These are phyloP conservation scores for Solanum piurae DNA, from an alignment of 257 asterid genomes.

Conservation along the genomic window DNA sequence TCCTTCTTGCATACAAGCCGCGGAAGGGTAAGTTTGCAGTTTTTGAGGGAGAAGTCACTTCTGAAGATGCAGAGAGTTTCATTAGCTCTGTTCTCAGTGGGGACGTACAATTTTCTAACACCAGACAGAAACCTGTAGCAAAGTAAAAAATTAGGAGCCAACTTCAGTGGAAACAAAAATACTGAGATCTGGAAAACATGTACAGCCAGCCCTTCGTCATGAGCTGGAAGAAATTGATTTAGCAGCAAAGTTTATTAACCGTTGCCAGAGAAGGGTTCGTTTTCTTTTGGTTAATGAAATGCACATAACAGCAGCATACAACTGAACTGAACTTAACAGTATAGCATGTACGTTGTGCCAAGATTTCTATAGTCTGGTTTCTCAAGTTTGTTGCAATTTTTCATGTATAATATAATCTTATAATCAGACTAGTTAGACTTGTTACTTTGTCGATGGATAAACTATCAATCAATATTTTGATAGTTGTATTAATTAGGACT, in stretches of 20 bases:
- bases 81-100: conserved; percentile 64
- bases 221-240: not conserved
- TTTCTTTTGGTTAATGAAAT: not conserved
- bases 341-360: not conserved
- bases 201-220: not conserved
- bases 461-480: not conserved
- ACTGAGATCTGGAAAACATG: not conserved
- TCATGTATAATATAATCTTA: not conserved
- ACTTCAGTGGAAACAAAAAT: not conserved
- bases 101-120: conserved; percentile 57
- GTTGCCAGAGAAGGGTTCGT: not conserved
- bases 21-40: conserved; percentile 62
- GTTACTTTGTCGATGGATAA: not conserved
- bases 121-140: conserved; percentile 44
- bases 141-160: conserved; percentile 8
- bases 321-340: not conserved
- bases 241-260: not conserved
- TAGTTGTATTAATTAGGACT: not conserved
- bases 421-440: not conserved
- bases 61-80: conserved; percentile 58
- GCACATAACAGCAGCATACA: not conserved
- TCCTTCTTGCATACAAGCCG: conserved; percentile 77
- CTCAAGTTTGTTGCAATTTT: not conserved
- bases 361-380: not conserved
- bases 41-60: conserved; percentile 34